These are phyloP conservation scores for Globisporangium emineosum DNA, from an alignment of 352 stramenopile genomes.

Conservation along the genomic window DNA sequence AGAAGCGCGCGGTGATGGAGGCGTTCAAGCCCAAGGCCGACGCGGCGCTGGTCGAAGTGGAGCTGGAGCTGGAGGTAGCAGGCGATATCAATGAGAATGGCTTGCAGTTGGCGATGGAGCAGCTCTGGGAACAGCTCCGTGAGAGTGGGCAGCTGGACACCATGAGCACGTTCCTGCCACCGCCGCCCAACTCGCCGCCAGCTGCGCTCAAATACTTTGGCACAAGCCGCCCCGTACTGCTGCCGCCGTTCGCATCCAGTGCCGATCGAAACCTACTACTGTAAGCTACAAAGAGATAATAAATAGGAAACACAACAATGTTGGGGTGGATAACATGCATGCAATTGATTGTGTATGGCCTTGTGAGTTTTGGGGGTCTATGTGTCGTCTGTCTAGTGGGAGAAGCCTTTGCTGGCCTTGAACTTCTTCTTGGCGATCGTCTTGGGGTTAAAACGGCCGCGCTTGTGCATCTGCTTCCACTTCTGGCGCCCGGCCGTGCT, in stretches of 20 bases:
- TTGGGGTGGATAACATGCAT: neutral
- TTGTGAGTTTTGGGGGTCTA: neutral
- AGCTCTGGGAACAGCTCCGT: conserved; percentile 54
- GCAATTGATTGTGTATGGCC: neutral
- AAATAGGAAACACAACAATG: neutral
- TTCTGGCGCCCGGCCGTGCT: conserved; percentile 92
- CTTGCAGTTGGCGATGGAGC: conserved; percentile 32
- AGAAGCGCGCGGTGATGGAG: conserved; percentile 44
- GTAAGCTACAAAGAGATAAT: neutral
- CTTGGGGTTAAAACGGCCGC: conserved; percentile 92
- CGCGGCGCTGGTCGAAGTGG: conserved; percentile 48
- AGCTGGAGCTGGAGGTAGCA: conserved; percentile 16
- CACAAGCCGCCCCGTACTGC: conserved; percentile 27
- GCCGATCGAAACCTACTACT: conserved; percentile 34
- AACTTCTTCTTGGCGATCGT: conserved; percentile 86
- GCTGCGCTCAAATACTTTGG: conserved; percentile 68
- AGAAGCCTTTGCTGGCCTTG: conserved; percentile 64
- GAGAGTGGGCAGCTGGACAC: conserved; percentile 24
- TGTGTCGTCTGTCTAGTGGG: conserved; percentile 37
- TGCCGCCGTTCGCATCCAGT: conserved; percentile 53
- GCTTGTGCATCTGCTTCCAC: conserved; percentile 90
- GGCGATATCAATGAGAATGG: conserved; percentile 30
- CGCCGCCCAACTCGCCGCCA: conserved; percentile 57
- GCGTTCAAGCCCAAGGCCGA: conserved; percentile 45
- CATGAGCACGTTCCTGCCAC: conserved; percentile 43